These are phyloP conservation scores for Nannochloris sp. DNA, from an alignment of 139 green algal genomes.

Conservation along the genomic window DNA sequence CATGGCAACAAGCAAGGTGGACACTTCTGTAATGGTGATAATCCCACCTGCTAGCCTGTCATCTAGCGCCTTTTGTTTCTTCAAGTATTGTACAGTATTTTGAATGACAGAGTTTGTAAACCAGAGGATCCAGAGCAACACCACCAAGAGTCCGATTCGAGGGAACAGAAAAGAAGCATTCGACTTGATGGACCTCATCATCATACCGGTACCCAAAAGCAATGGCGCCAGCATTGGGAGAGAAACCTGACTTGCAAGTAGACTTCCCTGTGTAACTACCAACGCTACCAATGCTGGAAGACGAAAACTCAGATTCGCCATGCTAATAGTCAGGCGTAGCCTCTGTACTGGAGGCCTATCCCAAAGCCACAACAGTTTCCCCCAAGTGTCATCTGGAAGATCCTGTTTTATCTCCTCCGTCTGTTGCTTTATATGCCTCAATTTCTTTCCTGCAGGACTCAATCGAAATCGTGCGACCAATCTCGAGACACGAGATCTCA, in stretches of 20 bases:
- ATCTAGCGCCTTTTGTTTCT: constrained; percentile 55
- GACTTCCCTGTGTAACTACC: constrained; percentile 39
- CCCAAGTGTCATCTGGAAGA: constrained; percentile 41
- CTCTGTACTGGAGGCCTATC: constrained; percentile 46
- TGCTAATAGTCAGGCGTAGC: constrained; percentile 50
- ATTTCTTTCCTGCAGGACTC: constrained; percentile 11
- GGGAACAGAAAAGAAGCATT: constrained; percentile 69
- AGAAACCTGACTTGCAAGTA: constrained; percentile 48
- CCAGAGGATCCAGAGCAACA: constrained; percentile 69
- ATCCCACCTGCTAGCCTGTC: constrained; percentile 40
- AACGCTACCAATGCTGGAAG: constrained; percentile 52
- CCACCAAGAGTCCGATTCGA: constrained; percentile 50
- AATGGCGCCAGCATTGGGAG: constrained; percentile 75
- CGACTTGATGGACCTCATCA: constrained; percentile 56
- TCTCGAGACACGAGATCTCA: neutral
- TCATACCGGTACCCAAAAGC: constrained; percentile 69
- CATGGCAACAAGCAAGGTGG: constrained; percentile 33
- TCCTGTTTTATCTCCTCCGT: constrained; percentile 9
- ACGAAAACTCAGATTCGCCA: constrained; percentile 56
- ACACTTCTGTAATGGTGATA: constrained; percentile 47
- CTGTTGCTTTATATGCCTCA: constrained; percentile 5
- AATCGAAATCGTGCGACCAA: neutral
- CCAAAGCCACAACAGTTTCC: constrained; percentile 54
- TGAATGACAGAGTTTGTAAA: constrained; percentile 65
- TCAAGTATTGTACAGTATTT: constrained; percentile 46